Evolutionary conservation across 176 grass and related monocot genomes (phyloP), one percentile per base, ranked within the genome.

Genomic region (Panicum miliaceum): DNA sequence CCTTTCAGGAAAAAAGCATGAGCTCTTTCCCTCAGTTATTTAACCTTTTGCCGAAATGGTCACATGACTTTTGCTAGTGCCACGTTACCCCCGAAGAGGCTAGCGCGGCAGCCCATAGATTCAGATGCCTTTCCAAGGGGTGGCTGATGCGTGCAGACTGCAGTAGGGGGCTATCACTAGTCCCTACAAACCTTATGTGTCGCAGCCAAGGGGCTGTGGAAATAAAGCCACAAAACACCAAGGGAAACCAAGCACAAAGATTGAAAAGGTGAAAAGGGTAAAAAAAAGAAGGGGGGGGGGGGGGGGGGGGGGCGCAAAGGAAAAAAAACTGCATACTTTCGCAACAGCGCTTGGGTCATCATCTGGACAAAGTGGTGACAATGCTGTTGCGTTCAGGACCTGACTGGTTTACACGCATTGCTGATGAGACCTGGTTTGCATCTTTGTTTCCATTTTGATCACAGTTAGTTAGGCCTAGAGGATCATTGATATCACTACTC

Each of bases 21-120:
- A 53, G 8, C 8, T 20, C 48, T 51, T 74, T 53, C 8, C 48
- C 8, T 74, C 71, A 22, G 20, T 74, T 56, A n/a, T 35, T 75
- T 20, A 50, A 9, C 71, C 18, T 56, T 53, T 75, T 52, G 7
- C 47, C 18, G 12, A 53, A 54, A 75, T 54, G 16, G 71, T 54
- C 8, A 75, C 27, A 75, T 54, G 50, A 54, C 32, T 54, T 53
- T 54, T 2, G 72, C 48, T 51, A 65, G 45, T 12, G 58, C 12
- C 57, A 13, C 36, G 25, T 25, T 26, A 22, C 10, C 22, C 71
- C 11, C 32, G 71, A 54, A 35, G 14, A 29, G 45, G 25, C 23
- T 9, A 51, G 7, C 46, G 18, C 3, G 65, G 15, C 36, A 71
- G 77, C 53, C 69, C 78, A 85, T 23, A 71, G 82, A 68, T 62